These are phyloP conservation scores for Aspergillus conjunctus DNA, from an alignment of 495 filamentous ascomycete genomes.

Conservation along the genomic window DNA sequence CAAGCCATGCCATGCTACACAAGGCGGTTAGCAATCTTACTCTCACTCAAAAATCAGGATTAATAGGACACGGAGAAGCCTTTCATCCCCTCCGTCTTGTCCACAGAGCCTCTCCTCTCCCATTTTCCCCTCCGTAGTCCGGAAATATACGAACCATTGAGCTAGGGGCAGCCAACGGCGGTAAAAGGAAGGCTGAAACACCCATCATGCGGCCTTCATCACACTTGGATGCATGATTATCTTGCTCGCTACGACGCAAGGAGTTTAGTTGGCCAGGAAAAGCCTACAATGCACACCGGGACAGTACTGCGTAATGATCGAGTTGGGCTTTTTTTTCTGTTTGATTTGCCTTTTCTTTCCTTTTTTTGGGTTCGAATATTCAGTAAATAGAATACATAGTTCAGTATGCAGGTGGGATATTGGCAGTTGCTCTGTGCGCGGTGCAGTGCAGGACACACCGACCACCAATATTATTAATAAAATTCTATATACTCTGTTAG, in stretches of 20 bases:
- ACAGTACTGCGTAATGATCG: background rate
- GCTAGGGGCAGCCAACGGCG: background rate
- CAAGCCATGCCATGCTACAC: too few species aligned
- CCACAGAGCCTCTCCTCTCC: too few species aligned
- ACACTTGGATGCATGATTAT: constrained; percentile 17
- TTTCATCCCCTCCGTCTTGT: too few species aligned
- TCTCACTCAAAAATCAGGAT: too few species aligned
- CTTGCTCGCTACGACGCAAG: background rate
- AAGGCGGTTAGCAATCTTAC: too few species aligned
- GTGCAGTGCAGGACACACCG: background rate
- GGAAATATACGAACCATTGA: background rate
- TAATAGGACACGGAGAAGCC: too few species aligned
- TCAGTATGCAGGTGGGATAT: constrained; percentile 1
- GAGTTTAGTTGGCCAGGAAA: too few species aligned
- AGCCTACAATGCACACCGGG: background rate
- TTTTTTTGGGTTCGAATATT: background rate
- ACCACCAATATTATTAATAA: background rate
- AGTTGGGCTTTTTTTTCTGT: background rate
- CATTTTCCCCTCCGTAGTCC: too few species aligned
- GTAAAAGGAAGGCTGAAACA: constrained; percentile 13
- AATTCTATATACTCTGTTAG: too few species aligned
- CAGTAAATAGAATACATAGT: background rate
- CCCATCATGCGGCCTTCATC: constrained; percentile 19
- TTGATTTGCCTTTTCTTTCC: background rate
- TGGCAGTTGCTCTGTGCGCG: constrained; percentile 1